A percentile compares a stretch with the other conserved stretches of the same genome.
Conservation (phyloP, 2,329 filamentous ascomycete genomes). For the Colletotrichum caudatum region DNA sequence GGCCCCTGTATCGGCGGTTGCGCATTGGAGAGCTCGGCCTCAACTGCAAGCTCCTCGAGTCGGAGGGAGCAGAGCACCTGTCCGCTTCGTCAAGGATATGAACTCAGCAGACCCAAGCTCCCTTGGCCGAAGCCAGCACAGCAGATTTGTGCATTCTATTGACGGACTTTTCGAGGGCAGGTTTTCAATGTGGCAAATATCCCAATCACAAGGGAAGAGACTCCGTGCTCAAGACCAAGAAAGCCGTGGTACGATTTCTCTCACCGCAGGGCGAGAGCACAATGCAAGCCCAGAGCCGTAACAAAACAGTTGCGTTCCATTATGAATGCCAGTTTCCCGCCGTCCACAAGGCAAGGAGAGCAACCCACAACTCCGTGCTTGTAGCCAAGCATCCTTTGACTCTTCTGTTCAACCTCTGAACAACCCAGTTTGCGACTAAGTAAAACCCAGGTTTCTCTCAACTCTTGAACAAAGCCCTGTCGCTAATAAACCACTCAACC, state of each 20-base stretch:
- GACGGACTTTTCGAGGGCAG: background rate
- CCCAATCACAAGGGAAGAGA: background rate
- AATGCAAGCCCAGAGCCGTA: background rate
- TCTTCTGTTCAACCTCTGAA: background rate
- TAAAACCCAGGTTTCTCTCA: background rate
- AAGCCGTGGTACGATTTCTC: too few relatives aligned
- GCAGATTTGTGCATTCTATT: background rate
- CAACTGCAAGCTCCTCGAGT: background rate
- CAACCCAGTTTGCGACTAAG: too few relatives aligned
- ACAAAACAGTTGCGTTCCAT: background rate
- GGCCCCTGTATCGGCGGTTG: too few relatives aligned
- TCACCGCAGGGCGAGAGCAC: background rate
- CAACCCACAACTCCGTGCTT: background rate
- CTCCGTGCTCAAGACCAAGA: too few relatives aligned
- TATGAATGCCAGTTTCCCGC: too few relatives aligned
- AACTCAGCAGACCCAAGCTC: too few relatives aligned
- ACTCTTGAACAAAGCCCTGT: background rate
- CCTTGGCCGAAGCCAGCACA: too few relatives aligned
- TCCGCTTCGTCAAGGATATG: too few relatives aligned
- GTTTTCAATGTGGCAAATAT: rapidly evolving
- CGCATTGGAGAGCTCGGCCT: too few relatives aligned
- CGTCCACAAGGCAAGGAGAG: background rate
- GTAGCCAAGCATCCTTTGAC: too few relatives aligned
- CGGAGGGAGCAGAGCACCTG: too few relatives aligned
- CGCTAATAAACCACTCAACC: background rate